phyloP scores from a whole-genome alignment of 495 filamentous ascomycete genomes.

The Penicillium herquei region DNA sequence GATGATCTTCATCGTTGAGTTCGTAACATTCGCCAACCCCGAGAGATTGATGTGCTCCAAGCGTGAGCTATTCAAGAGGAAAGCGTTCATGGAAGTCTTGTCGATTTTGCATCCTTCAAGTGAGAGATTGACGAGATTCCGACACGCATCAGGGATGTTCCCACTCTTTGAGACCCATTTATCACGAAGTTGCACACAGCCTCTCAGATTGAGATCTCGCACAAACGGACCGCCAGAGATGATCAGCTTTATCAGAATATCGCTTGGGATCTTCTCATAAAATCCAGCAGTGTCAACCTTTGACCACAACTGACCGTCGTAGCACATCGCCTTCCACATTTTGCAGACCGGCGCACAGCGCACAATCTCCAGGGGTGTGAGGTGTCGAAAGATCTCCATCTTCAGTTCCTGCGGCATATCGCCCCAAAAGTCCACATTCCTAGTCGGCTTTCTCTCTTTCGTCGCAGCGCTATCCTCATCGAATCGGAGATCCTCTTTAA shows the following conservation, averaged over 20 bases:
- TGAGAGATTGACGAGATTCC: constrained; percentile 82
- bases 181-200: constrained; percentile 73
- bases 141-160: constrained; percentile 73
- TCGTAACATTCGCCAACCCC: constrained; percentile 75
- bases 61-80: constrained; percentile 73
- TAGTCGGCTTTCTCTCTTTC: constrained; percentile 29
- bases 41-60: constrained; percentile 82
- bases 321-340: constrained; percentile 81
- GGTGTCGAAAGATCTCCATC: constrained; percentile 70
- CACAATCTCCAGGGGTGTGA: constrained; percentile 80
- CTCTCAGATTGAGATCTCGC: constrained; percentile 81
- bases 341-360: constrained; percentile 77
- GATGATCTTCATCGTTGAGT: constrained; percentile 84
- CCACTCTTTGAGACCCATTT: constrained; percentile 68
- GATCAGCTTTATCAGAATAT: constrained; percentile 81
- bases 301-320: constrained; percentile 92
- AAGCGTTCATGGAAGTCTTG: constrained; percentile 70
- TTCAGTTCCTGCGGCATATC: constrained; percentile 81
- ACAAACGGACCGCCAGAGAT: constrained; percentile 83
- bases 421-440: constrained; percentile 70
- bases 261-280: constrained; percentile 81
- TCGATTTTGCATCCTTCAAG: constrained; percentile 89
- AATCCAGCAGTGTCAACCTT: constrained; percentile 81
- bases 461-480: constrained; percentile 24
- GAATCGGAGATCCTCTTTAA: constrained; percentile 32